phyloP scores from a whole-genome alignment of 2,329 filamentous ascomycete species.

The Fusarium begoniae region DNA sequence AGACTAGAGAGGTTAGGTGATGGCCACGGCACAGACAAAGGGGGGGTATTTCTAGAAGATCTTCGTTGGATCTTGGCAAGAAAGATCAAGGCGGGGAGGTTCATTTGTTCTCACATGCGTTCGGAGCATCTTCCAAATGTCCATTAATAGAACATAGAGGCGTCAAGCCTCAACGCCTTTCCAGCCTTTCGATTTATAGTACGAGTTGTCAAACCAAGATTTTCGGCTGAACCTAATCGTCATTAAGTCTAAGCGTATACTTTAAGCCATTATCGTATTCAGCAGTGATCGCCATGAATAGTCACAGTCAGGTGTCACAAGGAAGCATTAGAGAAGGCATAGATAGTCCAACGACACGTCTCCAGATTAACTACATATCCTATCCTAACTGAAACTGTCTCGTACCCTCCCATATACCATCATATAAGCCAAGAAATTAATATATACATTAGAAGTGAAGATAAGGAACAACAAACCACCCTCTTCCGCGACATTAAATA shows the following conservation, averaged over 20 bases:
- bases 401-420: background rate
- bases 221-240: background rate
- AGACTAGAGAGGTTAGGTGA: background rate
- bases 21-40: background rate
- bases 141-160: background rate
- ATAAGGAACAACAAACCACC: slow-evolving; percentile 2
- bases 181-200: background rate
- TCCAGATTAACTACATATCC: slow-evolving; percentile 35
- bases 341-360: slow-evolving; percentile 8
- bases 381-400: slow-evolving; percentile 4
- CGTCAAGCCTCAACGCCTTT: background rate
- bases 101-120: background rate
- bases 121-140: background rate
- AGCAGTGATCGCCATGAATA: background rate
- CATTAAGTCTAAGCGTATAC: background rate
- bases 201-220: background rate
- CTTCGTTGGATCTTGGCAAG: background rate
- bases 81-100: background rate
- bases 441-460: slow-evolving; percentile 33
- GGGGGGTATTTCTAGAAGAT: background rate
- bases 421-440: background rate
- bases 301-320: background rate
- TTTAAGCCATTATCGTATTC: background rate
- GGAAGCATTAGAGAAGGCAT: background rate
- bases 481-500: slow-evolving; percentile 24